phyloP scores from a whole-genome alignment of 2,329 filamentous ascomycete species.

The Pseudogymnoascus sp. region DNA sequence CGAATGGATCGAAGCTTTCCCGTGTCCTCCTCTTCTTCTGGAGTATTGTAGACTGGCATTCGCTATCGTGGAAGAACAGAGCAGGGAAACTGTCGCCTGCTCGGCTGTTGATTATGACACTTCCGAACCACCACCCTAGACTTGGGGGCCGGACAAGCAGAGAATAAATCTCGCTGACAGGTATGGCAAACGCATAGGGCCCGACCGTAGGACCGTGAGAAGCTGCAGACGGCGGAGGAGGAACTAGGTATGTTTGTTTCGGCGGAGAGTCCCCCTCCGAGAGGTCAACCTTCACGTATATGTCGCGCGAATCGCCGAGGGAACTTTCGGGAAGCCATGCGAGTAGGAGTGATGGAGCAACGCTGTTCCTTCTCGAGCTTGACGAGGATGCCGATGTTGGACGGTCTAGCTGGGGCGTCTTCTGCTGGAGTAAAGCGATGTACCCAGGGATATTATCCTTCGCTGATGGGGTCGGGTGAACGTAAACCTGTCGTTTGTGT shows the following conservation, averaged over 20 bases:
- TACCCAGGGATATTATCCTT: slow-evolving; percentile 96
- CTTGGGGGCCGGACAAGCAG: slow-evolving; percentile 85
- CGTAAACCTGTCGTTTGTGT: slow-evolving; percentile 63
- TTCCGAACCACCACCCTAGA: slow-evolving; percentile 97
- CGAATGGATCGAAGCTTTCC: slow-evolving; percentile 87
- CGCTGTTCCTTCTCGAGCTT: slow-evolving; percentile 40
- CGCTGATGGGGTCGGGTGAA: slow-evolving; percentile 85
- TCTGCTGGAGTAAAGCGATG: slow-evolving; percentile 88
- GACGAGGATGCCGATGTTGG: slow-evolving; percentile 25
- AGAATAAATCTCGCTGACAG: slow-evolving; percentile 83
- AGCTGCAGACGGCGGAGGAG: slow-evolving; percentile 80
- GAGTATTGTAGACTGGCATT: slow-evolving; percentile 90
- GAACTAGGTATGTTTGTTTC: slow-evolving; percentile 81
- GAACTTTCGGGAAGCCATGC: slow-evolving; percentile 90
- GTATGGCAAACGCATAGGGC: slow-evolving; percentile 84
- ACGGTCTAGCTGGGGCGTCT: slow-evolving; percentile 39
- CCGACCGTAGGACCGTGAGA: slow-evolving; percentile 63
- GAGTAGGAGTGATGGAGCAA: slow-evolving; percentile 69
- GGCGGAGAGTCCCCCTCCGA: slow-evolving; percentile 74
- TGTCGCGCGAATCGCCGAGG: slow-evolving; percentile 75
- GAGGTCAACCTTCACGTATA: slow-evolving; percentile 93
- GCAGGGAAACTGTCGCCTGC: slow-evolving; percentile 91
- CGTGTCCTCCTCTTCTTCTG: slow-evolving; percentile 81
- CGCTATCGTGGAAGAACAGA: slow-evolving; percentile 93
- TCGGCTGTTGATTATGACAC: slow-evolving; percentile 83